Evolutionary conservation across 2,329 filamentous ascomycete species (phyloP).

Genomic region (Cytospora leucostoma): DNA sequence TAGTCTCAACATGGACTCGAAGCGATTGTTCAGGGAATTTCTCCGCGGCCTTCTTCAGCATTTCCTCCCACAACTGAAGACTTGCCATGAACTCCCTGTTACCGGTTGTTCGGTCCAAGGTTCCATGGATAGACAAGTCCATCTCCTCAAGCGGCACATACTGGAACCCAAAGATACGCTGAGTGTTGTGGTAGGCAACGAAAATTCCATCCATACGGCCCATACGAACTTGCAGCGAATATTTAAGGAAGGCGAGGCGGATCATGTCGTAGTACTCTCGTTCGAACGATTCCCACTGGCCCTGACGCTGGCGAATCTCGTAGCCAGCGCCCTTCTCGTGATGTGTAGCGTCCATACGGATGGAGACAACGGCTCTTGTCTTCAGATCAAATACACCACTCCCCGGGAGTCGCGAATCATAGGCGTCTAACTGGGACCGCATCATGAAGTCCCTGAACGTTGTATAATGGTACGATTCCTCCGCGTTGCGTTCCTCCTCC

Average conservation of each 20-base stretch:
- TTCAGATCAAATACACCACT: conserved; percentile 96
- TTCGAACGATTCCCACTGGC: conserved; percentile 88
- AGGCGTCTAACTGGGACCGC: conserved; percentile 90
- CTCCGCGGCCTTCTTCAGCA: conserved; percentile 73
- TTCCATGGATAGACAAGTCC: conserved; percentile 87
- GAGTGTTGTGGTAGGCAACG: conserved; percentile 91
- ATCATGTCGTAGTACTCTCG: conserved; percentile 98
- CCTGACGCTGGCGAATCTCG: conserved; percentile 75
- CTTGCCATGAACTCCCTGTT: conserved; percentile 85
- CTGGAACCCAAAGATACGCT: conserved; percentile 96
- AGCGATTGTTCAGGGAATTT: conserved; percentile 76
- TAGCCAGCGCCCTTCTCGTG: conserved; percentile 80
- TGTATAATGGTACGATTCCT: conserved; percentile 86
- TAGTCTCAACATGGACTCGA: conserved; percentile 80
- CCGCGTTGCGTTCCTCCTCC: conserved; percentile 69
- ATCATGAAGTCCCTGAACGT: conserved; percentile 86
- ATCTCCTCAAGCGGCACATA: conserved; percentile 86
- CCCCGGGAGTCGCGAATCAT: conserved; percentile 83
- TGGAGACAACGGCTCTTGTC: conserved; percentile 85
- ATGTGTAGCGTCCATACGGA: conserved; percentile 80
- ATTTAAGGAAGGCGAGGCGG: conserved; percentile 90
- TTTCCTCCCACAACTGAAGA: conserved; percentile 74
- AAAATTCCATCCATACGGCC: conserved; percentile 99
- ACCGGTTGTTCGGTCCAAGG: conserved; percentile 64
- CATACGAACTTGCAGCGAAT: conserved; percentile 94